Evolutionary conservation across 148 eudicot species (phyloP).

Genomic region (Amaranthus palmeri): DNA sequence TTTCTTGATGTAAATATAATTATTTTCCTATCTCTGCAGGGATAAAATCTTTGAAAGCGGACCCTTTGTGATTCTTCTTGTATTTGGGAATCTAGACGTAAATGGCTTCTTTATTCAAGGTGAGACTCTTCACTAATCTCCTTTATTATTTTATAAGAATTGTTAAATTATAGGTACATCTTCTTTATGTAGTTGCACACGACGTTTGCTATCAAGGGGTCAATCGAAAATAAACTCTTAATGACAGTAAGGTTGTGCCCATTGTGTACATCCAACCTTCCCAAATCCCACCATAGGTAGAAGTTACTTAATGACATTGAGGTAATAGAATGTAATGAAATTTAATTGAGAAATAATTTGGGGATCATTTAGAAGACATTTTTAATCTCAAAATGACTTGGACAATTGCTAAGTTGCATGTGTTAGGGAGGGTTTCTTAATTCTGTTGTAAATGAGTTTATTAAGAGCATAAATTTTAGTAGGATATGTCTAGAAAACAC

Average conservation of each 20-base stretch:
- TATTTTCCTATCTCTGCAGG: background rate
- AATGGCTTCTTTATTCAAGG: conserved; percentile 56
- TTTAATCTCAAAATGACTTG: background rate
- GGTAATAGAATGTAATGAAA: no score
- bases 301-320: no score
- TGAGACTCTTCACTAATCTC: conserved; percentile 1
- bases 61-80: background rate
- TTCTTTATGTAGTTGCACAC: no score
- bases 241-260: no score
- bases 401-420: background rate
- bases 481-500: background rate
- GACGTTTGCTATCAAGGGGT: no score
- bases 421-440: background rate
- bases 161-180: no score
- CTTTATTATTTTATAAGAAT: background rate
- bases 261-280: no score
- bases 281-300: no score
- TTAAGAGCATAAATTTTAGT: background rate
- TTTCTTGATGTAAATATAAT: background rate
- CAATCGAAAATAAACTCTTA: no score
- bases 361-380: no score
- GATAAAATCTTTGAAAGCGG: background rate
- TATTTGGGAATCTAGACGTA: background rate
- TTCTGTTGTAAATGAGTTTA: background rate
- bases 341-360: background rate